Evolutionary conservation across 2,329 filamentous ascomycete species (phyloP), one percentile per base, ranked within the genome.

Genomic region (Pezicula neosporulosa): DNA sequence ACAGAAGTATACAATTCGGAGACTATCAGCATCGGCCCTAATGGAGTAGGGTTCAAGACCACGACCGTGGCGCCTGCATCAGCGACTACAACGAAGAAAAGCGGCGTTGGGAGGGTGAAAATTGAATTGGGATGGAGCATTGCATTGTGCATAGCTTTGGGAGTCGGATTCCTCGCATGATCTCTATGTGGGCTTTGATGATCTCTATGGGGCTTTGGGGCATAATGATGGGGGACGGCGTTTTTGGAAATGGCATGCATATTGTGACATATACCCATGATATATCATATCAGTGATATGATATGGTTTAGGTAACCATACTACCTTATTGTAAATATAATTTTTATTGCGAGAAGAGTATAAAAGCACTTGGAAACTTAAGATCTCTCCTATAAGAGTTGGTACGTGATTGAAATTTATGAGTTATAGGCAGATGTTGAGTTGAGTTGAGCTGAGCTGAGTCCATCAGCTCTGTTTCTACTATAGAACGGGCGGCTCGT

Each of bases 21-120:
- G 28, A 54, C 52, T 13, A 41, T 54, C 39, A 63, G 56, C 41
- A 56, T 65, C 35, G 63, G 63, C 15, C 61, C 63, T 5, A 49
- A 53, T 5, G 62, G 61, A 1, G 48, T 65, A 16, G 63, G 62
- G 12, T 63, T 65, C 44, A 49, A 53, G 24, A 60, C 60, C 7
- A 62, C 59, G 15, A 64, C 62, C 13, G 56, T 65, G 12, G 52
- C n/a, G 49, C 24, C 51, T 16, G 38, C 43, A 39, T 44, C 54
- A 18, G 54, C 49, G 18, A 33, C 50, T 24, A 18, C 45, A 18
- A 55, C 45, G 21, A 57, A 51, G 28, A 54, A 59, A 49, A 53
- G 48, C 28, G 50, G 33, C 9, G 54, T 47, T 36, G 56, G 41
- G 27, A 46, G 39, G 30, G 28, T 51, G 19, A 51, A 44, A 30